Evolutionary conservation across 225 moss, liverwort and hornwort species (phyloP).

Genomic region (Bryoerythrophyllum caledonicum): DNA sequence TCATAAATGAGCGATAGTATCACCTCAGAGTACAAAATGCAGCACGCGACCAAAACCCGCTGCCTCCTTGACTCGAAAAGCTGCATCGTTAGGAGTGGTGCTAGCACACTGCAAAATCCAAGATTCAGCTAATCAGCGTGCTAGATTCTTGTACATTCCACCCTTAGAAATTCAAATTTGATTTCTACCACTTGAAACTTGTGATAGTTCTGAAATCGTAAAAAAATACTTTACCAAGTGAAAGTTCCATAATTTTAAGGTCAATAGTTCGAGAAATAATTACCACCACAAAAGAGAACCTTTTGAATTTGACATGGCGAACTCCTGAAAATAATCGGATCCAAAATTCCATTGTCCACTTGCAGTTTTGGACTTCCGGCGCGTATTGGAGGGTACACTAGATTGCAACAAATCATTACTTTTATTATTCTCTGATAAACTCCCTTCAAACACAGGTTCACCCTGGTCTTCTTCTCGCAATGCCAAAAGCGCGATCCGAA

Average conservation of each 20-base stretch:
- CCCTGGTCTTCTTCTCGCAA: conserved; percentile 81
- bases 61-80: conserved; percentile 86
- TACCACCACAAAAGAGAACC: conserved; percentile 90
- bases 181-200: too few species aligned
- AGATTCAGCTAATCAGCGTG: too few species aligned
- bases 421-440: conserved; percentile 15
- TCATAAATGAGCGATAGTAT: neutral
- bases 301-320: conserved; percentile 70
- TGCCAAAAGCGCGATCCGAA: conserved; percentile 70
- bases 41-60: conserved; percentile 79
- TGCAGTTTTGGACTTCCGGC: conserved; percentile 46
- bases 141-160: too few species aligned
- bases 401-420: conserved; percentile 10
- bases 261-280: too few species aligned
- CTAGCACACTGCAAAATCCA: conserved; percentile 67
- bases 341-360: conserved; percentile 58
- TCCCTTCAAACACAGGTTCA: conserved; percentile 33
- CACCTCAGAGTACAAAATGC: conserved; percentile 90
- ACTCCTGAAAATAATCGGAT: conserved; percentile 62
- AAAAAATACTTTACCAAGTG: too few species aligned
- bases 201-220: too few species aligned
- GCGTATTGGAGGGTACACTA: conserved; percentile 28
- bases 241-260: too few species aligned
- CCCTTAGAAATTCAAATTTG: too few species aligned
- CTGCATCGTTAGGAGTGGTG: conserved; percentile 86